Evolutionary conservation across 2,329 filamentous ascomycete species (phyloP).

Genomic region (Apiospora kogelbergensis): DNA sequence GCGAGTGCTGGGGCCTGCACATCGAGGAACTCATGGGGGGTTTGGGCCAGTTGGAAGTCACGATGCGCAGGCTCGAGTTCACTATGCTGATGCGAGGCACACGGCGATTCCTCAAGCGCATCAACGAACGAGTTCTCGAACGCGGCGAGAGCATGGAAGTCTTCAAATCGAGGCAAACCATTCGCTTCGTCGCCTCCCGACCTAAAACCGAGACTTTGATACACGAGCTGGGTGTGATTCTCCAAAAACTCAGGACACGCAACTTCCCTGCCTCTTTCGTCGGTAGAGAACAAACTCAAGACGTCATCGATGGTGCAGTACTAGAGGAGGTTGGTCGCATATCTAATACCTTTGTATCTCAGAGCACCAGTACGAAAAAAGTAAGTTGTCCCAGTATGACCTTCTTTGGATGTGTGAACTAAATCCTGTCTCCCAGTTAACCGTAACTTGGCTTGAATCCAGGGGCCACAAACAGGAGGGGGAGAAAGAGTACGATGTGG

Average conservation of each 20-base stretch:
- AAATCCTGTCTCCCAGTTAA: conserved; percentile 22
- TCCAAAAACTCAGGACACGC: conserved; percentile 25
- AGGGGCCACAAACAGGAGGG: conserved; percentile 18
- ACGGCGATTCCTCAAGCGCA: conserved; percentile 33
- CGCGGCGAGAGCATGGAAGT: conserved; percentile 39
- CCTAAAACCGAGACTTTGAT: conserved; percentile 36
- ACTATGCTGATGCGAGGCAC: conserved; percentile 43
- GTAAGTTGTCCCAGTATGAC: conserved; percentile 21
- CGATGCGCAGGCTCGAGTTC: conserved; percentile 41
- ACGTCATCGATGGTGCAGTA: conserved; percentile 10
- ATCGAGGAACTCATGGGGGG: conserved; percentile 44
- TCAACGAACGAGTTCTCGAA: conserved; percentile 31
- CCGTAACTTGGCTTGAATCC: conserved; percentile 43
- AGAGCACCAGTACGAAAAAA: conserved; percentile 18
- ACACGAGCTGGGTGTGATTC: conserved; percentile 30
- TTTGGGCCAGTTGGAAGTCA: conserved; percentile 41
- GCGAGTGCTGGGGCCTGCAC: conserved; percentile 50
- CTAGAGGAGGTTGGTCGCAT: conserved; percentile 38
- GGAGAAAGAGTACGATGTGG: conserved; percentile 22
- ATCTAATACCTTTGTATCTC: conserved; percentile 31
- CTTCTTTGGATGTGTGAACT: conserved; percentile 6
- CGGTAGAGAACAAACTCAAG: not conserved
- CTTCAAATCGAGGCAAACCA: conserved; percentile 24
- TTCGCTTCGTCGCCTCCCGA: conserved; percentile 38
- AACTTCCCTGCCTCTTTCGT: not conserved